phyloP scores from a whole-genome alignment of 768 basidiomycete genomes.

The Leccinum sublutescens region DNA sequence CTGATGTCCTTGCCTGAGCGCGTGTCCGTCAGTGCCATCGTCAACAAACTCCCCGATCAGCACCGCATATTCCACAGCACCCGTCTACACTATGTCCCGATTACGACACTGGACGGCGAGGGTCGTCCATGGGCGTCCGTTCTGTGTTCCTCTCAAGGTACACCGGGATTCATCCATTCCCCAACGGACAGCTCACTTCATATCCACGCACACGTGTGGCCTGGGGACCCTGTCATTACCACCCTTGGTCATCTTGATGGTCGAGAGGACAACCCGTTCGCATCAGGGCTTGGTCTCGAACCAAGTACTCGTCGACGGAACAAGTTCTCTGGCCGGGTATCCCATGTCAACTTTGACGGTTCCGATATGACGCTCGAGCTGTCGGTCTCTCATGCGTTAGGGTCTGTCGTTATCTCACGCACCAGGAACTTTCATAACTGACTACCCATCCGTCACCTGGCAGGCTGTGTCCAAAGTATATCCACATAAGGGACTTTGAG shows the following conservation, averaged over 20 bases:
- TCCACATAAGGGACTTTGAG: conserved; percentile 48
- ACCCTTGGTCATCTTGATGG: conserved; percentile 26
- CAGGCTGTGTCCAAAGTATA: conserved; percentile 69
- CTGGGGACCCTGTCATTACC: conserved; percentile 52
- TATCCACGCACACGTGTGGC: conserved; percentile 30
- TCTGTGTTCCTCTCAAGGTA: conserved; percentile 28
- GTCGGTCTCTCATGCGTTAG: conserved; percentile 54
- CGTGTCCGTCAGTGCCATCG: conserved; percentile 25
- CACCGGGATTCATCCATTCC: conserved; percentile 29
- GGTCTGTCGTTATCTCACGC: conserved; percentile 36
- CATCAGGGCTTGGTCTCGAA: conserved; percentile 62
- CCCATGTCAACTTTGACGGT: conserved; percentile 31
- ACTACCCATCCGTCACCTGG: neutral
- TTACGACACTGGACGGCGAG: conserved; percentile 31
- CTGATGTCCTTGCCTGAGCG: conserved; percentile 24
- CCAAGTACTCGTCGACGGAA: conserved; percentile 56
- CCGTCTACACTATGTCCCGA: conserved; percentile 30
- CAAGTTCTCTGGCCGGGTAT: conserved; percentile 55
- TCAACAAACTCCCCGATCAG: conserved; percentile 28
- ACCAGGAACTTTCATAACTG: neutral
- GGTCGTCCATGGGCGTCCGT: conserved; percentile 36
- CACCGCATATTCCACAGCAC: conserved; percentile 34
- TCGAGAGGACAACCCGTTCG: conserved; percentile 30
- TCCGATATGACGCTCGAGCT: conserved; percentile 38
- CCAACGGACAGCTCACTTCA: conserved; percentile 21